A percentile compares a stretch with the other conserved stretches of the same genome.
Evolutionary conservation across 1,284 basidiomycete species (phyloP).

Genomic region (Marasmius oreades): DNA sequence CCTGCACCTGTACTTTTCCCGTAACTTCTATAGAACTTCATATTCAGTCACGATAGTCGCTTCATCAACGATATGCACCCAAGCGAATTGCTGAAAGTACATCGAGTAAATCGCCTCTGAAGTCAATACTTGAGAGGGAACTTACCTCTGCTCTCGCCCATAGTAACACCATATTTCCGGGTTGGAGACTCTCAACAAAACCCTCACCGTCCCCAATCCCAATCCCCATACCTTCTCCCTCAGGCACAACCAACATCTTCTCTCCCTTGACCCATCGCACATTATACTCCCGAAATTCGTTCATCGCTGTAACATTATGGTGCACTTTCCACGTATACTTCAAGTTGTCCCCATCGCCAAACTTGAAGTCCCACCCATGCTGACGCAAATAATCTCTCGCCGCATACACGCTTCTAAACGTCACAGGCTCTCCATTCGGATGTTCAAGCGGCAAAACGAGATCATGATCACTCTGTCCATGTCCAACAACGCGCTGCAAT

Average conservation of each 20-base stretch:
- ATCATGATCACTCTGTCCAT: not conserved
- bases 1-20: too few species aligned
- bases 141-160: not conserved
- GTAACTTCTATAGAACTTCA: too few species aligned
- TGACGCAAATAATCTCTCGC: not conserved
- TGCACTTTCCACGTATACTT: not conserved
- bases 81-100: too few species aligned
- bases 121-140: not conserved
- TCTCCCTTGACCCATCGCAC: not conserved
- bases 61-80: too few species aligned
- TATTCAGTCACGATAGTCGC: too few species aligned
- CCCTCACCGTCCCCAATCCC: not conserved
- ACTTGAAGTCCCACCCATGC: not conserved
- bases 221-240: not conserved
- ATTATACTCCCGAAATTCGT: not conserved
- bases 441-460: not conserved
- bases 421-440: not conserved
- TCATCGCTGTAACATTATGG: not conserved
- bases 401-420: not conserved
- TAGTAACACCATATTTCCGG: not conserved
- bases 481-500: not conserved
- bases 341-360: not conserved
- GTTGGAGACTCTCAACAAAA: not conserved
- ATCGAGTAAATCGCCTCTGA: too few species aligned
- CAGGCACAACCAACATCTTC: not conserved